phyloP scores from a whole-genome alignment of 441 rosid genomes.

The Gossypium aridum region DNA sequence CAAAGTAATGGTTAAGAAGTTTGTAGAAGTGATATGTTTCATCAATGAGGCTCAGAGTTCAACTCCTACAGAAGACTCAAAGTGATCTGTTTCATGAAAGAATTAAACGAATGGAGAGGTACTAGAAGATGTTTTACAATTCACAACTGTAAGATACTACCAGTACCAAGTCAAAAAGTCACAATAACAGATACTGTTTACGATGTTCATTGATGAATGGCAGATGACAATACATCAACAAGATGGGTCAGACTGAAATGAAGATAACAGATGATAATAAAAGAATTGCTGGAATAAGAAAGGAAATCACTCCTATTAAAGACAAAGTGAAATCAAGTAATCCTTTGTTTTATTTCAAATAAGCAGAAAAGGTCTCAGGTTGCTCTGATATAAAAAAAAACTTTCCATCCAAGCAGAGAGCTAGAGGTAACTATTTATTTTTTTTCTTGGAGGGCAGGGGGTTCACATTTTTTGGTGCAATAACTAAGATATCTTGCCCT shows the following conservation, averaged over 20 bases:
- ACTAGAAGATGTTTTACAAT: not conserved
- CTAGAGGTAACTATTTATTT: not conserved
- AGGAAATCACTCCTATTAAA: not conserved
- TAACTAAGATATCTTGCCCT: not conserved
- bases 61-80: not conserved
- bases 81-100: not conserved
- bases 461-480: not conserved
- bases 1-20: not conserved
- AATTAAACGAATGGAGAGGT: not conserved
- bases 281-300: not conserved
- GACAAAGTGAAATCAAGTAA: not conserved
- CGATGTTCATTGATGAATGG: not conserved
- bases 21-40: not conserved
- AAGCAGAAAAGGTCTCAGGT: not conserved
- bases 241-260: not conserved
- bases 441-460: too few species aligned
- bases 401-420: not conserved
- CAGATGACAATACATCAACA: not conserved
- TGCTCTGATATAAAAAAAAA: not conserved
- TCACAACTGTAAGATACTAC: not conserved
- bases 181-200: not conserved
- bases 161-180: not conserved
- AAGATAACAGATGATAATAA: not conserved
- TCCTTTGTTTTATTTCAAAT: not conserved
- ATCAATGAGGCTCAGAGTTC: not conserved